phyloP scores from a whole-genome alignment of 495 filamentous ascomycete species.

The Aspergillus kassunensis region DNA sequence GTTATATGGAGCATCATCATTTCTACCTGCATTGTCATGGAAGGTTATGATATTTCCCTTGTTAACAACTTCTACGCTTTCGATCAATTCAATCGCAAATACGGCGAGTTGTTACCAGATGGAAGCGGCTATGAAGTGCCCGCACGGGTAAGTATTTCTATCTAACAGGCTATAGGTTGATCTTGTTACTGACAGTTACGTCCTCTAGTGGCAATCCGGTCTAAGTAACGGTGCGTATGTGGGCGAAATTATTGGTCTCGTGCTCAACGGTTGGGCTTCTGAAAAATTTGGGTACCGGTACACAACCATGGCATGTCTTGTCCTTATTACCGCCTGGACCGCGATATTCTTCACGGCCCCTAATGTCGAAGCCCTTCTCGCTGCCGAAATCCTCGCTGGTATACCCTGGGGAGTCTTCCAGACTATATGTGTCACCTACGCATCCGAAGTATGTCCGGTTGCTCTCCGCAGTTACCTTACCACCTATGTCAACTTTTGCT shows the following conservation, averaged over 20 bases:
- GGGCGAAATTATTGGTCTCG: constrained; percentile 72
- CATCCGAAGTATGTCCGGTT: constrained; percentile 74
- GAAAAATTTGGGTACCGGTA: constrained; percentile 72
- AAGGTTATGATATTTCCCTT: constrained; percentile 55
- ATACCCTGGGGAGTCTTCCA: constrained; percentile 83
- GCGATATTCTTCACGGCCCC: constrained; percentile 75
- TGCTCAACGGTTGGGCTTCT: constrained; percentile 72
- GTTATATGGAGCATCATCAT: constrained; percentile 52
- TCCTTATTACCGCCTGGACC: constrained; percentile 63
- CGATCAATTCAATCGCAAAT: constrained; percentile 61
- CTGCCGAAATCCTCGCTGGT: constrained; percentile 72
- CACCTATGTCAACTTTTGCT: constrained; percentile 80
- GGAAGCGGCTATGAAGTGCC: constrained; percentile 66
- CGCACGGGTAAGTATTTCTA: constrained; percentile 42
- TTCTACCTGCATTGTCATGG: constrained; percentile 54
- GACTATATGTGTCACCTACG: constrained; percentile 74
- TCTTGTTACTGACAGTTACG: constrained; percentile 2
- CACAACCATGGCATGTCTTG: constrained; percentile 65
- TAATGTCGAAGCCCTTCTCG: constrained; percentile 62
- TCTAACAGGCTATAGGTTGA: background rate
- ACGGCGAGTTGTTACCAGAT: constrained; percentile 52
- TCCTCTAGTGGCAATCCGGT: constrained; percentile 64
- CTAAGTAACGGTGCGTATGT: constrained; percentile 63
- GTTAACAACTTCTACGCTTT: constrained; percentile 51
- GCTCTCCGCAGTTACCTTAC: constrained; percentile 70